Base-by-base conservation (phyloP, 352 stramenopile genomes). In the Pythium coloratum region DNA sequence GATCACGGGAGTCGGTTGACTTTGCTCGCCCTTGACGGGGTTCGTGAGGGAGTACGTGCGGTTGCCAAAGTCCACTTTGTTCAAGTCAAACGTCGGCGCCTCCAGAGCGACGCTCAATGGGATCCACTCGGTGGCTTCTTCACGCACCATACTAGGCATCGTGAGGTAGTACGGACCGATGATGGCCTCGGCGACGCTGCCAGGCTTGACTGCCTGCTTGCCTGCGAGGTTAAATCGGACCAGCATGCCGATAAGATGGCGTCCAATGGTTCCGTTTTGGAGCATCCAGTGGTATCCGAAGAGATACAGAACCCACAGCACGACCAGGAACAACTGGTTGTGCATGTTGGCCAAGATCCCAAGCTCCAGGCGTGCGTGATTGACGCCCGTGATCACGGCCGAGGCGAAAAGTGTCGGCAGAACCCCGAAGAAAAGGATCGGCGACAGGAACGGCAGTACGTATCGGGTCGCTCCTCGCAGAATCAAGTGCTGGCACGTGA, bases 101-200 rank as follows among this genome's bases (percentile, higher is more conserved):
- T 68, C 62, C 0, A 68, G 44, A 7, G 49, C 47, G 8, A 68
- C 40, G 33, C 62, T 59, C 0, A 68, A 42, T 16, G 62, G 62
- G 24, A 68, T 62, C 62, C 62, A 68, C 44, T 68, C 62, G n/a
- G 62, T 68, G 2, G 53, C 20, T 32, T 67, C 61, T 0, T 47
- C 16, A 10, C 38, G 61, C n/a, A 42, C 44, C 24, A 56, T 30
- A 10, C 26, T 32, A 3, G 44, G 61, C 61, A 56, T 30, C 44
- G 49, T 67, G n/a, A 57, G 51, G 61, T 67, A 67, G 49, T 67
- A 57, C 49, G 18, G 26, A 2, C 61, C 61, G 32, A 66, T 58
- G 32, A 66, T 30, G 18, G 47, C 49, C 32, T 59, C 60, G n/a
- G 60, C 47, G 20, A 53, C 60, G 50, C 50, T 66, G 24, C 42